Conservation (phyloP, 83 land plant genomes). For the Isoetes engelmannii region DNA sequence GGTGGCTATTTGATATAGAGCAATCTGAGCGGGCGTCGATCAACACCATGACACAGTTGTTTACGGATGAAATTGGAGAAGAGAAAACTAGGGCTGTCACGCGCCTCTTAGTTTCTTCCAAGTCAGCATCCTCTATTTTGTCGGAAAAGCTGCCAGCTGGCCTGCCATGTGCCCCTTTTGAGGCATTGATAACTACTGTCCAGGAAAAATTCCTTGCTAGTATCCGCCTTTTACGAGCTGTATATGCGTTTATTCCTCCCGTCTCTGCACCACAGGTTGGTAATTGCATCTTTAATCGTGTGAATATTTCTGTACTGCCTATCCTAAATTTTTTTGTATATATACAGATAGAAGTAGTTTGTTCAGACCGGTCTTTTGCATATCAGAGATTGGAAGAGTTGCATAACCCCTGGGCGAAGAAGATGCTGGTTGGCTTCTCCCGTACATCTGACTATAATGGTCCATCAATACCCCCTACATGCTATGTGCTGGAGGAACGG, state of each 20-base stretch:
- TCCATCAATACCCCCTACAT: slow-evolving; percentile 60
- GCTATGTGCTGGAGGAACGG: slow-evolving; percentile 59
- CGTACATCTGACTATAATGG: slow-evolving; percentile 92
- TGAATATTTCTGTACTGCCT: neutral
- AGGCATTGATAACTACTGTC: slow-evolving; percentile 56
- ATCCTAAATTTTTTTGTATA: neutral
- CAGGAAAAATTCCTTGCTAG: slow-evolving; percentile 53
- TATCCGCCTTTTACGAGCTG: slow-evolving; percentile 52
- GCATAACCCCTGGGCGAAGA: slow-evolving; percentile 79
- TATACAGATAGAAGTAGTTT: slow-evolving; percentile 58
- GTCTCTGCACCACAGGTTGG: slow-evolving; percentile 79
- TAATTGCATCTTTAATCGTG: slow-evolving; percentile 4
- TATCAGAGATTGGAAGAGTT: slow-evolving; percentile 57
- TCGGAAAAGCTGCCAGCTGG: slow-evolving; percentile 50
- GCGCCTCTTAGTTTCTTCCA: slow-evolving; percentile 60
- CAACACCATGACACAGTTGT: neutral
- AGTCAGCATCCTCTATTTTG: slow-evolving; percentile 39
- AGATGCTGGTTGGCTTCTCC: slow-evolving; percentile 66
- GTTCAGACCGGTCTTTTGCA: slow-evolving; percentile 70
- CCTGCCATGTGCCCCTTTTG: slow-evolving; percentile 45
- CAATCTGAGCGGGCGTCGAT: slow-evolving; percentile 36
- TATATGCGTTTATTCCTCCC: slow-evolving; percentile 74
- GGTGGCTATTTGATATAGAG: slow-evolving; percentile 50
- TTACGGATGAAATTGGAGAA: slow-evolving; percentile 21
- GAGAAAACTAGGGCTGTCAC: slow-evolving; percentile 64